These are phyloP conservation scores for Pterula multifida DNA, from an alignment of 1,284 basidiomycete species.

Conservation along the genomic window DNA sequence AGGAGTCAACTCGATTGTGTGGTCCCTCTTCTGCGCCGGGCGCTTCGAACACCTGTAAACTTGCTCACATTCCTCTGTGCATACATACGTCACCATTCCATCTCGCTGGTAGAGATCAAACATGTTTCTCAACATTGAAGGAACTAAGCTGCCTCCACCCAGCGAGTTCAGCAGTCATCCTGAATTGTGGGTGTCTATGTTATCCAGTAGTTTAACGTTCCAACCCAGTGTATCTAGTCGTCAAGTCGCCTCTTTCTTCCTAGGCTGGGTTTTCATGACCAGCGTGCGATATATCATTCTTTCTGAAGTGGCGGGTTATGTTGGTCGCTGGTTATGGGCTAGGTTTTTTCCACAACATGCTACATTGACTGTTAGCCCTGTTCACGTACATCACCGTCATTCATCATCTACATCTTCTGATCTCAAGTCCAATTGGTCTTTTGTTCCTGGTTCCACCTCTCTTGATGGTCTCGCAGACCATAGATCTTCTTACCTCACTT, in stretches of 20 bases:
- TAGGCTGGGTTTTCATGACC: slow-evolving; percentile 37
- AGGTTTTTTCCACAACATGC: background rate
- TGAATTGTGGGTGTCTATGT: slow-evolving; percentile 17
- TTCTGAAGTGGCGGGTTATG: slow-evolving; percentile 12
- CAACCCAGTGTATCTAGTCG: slow-evolving; percentile 19
- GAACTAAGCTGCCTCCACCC: slow-evolving; percentile 4
- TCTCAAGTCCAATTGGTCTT: background rate
- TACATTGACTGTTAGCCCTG: background rate
- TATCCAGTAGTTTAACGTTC: background rate
- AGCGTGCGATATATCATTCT: slow-evolving; percentile 24
- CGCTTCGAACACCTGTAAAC: no score
- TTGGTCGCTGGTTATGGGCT: background rate
- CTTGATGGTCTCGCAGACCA: background rate
- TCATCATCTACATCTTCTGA: slow-evolving; percentile 6
- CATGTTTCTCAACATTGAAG: background rate
- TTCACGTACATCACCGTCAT: slow-evolving; percentile 5
- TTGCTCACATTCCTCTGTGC: no score
- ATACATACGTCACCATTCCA: no score
- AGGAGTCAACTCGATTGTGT: no score
- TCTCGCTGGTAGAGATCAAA: background rate
- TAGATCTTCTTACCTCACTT: slow-evolving; percentile 15
- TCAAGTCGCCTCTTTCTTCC: slow-evolving; percentile 31
- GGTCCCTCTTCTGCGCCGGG: no score
- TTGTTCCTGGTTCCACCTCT: slow-evolving; percentile 7
- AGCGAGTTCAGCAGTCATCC: slow-evolving; percentile 17